Percentiles rank a stretch among this genome's conserved stretches.
Evolutionary conservation across 208 protist genomes (phyloP).

Genomic region (Strigomonas oncopelti): DNA sequence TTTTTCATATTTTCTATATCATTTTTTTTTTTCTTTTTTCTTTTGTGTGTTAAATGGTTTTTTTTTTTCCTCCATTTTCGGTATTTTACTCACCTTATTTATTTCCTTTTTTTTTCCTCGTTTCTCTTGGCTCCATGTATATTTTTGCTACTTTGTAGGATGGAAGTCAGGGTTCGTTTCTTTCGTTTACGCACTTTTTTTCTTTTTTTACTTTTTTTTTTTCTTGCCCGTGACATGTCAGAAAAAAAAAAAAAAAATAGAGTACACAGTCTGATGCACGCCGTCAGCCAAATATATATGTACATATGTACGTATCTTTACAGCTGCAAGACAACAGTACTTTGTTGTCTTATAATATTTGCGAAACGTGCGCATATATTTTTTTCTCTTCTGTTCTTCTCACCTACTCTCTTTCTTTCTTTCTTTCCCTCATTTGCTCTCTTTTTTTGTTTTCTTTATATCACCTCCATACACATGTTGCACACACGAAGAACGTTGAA

Average conservation of each 20-base stretch:
- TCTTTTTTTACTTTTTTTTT: no score
- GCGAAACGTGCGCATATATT: not conserved
- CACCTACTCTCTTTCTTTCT: not conserved
- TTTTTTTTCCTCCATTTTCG: conserved; percentile 12
- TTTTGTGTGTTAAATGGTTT: not conserved
- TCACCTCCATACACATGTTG: not conserved
- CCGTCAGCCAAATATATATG: no score
- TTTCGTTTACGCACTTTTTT: not conserved
- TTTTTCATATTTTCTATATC: no score
- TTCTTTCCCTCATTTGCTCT: conserved; percentile 13
- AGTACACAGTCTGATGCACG: not conserved
- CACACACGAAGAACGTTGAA: not conserved
- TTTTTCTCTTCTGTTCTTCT: conserved; percentile 12
- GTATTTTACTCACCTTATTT: conserved; percentile 6
- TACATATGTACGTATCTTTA: not conserved
- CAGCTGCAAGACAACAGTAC: not conserved
- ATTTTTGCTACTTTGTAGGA: conserved; percentile 4
- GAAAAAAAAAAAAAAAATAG: not conserved
- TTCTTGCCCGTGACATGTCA: not conserved
- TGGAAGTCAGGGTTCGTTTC: not conserved
- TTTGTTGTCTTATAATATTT: not conserved
- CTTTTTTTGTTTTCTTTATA: conserved; percentile 1
- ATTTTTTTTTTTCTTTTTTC: not conserved
- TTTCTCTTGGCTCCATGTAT: not conserved
- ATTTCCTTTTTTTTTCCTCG: conserved; percentile 11